Conservation (phyloP, 176 grass and related monocot species). For the Oryza meridionalis region DNA sequence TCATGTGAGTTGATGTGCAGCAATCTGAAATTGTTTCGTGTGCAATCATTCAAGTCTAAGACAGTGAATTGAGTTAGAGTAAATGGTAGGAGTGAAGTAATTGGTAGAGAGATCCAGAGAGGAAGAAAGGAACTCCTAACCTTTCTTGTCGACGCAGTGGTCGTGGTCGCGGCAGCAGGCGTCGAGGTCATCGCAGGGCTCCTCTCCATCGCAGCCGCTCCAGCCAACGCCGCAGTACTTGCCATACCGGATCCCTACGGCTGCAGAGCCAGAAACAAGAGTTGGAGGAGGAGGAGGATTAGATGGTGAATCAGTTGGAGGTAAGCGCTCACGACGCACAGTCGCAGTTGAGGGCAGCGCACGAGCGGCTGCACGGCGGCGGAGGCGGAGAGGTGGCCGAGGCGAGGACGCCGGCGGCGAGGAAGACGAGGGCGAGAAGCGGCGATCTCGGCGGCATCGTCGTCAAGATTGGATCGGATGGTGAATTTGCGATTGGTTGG, state of each 20-base stretch:
- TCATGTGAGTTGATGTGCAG: not conserved
- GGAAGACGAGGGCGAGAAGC: not conserved
- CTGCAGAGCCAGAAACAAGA: constrained; percentile 37
- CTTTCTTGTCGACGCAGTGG: constrained; percentile 86
- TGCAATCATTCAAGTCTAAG: not conserved
- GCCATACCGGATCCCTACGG: constrained; percentile 80
- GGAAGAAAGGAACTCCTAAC: constrained; percentile 15
- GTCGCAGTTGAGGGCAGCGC: constrained; percentile 76
- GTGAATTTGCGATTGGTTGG: too few relatives aligned
- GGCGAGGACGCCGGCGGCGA: constrained; percentile 2
- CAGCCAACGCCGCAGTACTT: constrained; percentile 89
- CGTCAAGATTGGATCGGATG: not conserved
- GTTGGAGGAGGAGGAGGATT: not conserved
- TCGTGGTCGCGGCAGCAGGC: constrained; percentile 91
- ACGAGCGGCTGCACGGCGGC: constrained; percentile 78
- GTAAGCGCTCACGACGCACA: constrained; percentile 50
- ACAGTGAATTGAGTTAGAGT: not conserved
- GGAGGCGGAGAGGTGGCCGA: constrained; percentile 29
- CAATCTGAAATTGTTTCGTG: not conserved
- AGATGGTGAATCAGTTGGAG: not conserved
- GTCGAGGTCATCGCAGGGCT: constrained; percentile 95
- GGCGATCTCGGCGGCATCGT: not conserved
- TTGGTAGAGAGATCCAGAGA: not conserved
- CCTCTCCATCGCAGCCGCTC: constrained; percentile 85
- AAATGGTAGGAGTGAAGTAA: not conserved